A percentile compares a stretch with the other conserved stretches of the same genome.
Evolutionary conservation across 345 rosid genomes (phyloP).

Genomic region (Dovyalis caffra): DNA sequence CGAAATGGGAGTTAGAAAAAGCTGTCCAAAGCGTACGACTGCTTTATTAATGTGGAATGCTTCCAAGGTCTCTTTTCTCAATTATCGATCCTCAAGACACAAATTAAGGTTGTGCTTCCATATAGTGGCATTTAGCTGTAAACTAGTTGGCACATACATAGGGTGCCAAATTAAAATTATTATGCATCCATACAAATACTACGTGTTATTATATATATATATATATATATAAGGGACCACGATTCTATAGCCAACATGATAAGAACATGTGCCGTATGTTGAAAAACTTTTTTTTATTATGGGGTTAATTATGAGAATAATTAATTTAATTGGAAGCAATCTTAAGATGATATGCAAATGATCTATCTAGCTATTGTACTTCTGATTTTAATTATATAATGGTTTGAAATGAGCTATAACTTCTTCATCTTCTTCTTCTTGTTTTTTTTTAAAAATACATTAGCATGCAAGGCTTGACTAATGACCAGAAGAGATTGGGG

Average conservation of each 20-base stretch:
- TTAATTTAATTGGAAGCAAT: conserved; percentile 6
- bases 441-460: neutral
- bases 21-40: too few relatives aligned
- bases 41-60: too few relatives aligned
- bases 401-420: too few relatives aligned
- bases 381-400: too few relatives aligned
- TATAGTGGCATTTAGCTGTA: conserved; percentile 21
- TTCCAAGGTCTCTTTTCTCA: too few relatives aligned
- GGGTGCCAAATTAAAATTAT: conserved; percentile 5
- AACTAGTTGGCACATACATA: conserved; percentile 11
- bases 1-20: too few relatives aligned
- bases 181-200: neutral
- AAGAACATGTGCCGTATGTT: neutral
- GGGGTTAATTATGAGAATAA: neutral
- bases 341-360: neutral
- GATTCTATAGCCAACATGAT: neutral
- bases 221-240: conserved; percentile 15
- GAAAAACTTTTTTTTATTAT: neutral
- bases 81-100: too few relatives aligned
- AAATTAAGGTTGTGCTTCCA: neutral
- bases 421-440: too few relatives aligned
- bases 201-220: neutral
- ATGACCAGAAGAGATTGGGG: neutral
- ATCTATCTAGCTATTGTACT: neutral
- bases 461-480: neutral